Percentiles rank a stretch among this genome's conserved stretches.
These are phyloP conservation scores for Atkinsonella texensis DNA, from an alignment of 2,329 filamentous ascomycete genomes.

Conservation along the genomic window DNA sequence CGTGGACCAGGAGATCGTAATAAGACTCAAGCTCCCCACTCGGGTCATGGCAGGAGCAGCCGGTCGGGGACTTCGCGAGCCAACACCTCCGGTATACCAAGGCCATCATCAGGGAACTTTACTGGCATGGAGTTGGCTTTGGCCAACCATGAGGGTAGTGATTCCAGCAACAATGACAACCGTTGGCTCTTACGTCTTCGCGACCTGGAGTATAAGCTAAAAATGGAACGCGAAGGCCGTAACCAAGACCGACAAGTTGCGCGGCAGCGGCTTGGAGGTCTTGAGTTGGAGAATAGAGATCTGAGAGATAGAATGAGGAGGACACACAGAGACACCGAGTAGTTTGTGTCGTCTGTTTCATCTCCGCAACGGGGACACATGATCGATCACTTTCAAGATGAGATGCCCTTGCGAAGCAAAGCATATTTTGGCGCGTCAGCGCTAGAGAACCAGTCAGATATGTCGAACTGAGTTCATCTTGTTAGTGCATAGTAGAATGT, in stretches of 20 bases:
- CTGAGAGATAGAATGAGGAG: slow-evolving; percentile 49
- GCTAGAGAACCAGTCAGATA: neutral
- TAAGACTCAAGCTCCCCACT: slow-evolving; percentile 25
- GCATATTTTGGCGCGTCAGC: neutral
- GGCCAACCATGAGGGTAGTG: slow-evolving; percentile 10
- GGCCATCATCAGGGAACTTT: slow-evolving; percentile 12
- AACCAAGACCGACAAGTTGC: slow-evolving; percentile 77
- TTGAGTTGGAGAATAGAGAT: slow-evolving; percentile 62
- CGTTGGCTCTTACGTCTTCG: slow-evolving; percentile 77
- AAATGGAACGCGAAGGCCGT: slow-evolving; percentile 78
- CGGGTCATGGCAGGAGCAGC: slow-evolving; percentile 17
- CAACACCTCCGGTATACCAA: slow-evolving; percentile 16
- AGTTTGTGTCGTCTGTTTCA: slow-evolving; percentile 5
- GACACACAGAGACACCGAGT: slow-evolving; percentile 9
- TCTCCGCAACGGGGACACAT: neutral
- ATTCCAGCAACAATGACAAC: slow-evolving; percentile 39
- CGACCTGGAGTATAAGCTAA: slow-evolving; percentile 79
- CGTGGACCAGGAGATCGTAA: slow-evolving; percentile 38
- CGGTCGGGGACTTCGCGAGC: slow-evolving; percentile 22
- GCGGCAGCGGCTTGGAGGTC: slow-evolving; percentile 63
- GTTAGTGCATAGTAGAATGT: neutral
- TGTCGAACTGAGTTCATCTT: neutral
- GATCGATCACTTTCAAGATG: neutral
- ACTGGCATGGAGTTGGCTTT: slow-evolving; percentile 18
- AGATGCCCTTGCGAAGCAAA: neutral